These are phyloP conservation scores for Talaromyces sp. DNA, from an alignment of 2,329 filamentous ascomycete genomes.

Conservation along the genomic window DNA sequence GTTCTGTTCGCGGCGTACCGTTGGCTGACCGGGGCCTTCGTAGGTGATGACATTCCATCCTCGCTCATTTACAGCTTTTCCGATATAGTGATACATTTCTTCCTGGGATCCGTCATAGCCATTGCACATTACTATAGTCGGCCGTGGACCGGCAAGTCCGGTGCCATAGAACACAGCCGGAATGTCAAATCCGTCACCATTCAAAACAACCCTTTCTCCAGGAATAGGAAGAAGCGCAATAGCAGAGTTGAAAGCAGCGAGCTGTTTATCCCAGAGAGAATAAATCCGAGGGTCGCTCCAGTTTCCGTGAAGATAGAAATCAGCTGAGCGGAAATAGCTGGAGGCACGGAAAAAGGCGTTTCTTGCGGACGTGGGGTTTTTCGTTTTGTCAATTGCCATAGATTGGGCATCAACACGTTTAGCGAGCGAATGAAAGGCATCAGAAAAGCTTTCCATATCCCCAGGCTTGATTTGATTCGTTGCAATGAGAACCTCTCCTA, in stretches of 20 bases:
- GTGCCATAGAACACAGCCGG: constrained; percentile 33
- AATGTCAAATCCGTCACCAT: constrained; percentile 29
- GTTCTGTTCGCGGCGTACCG: constrained; percentile 35
- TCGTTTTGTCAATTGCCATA: constrained; percentile 22
- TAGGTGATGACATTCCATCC: constrained; percentile 44
- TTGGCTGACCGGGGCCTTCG: constrained; percentile 45
- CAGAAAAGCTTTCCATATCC: constrained; percentile 37
- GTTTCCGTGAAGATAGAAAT: constrained; percentile 33
- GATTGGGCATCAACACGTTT: not conserved
- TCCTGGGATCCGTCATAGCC: constrained; percentile 43
- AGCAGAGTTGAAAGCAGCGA: constrained; percentile 31
- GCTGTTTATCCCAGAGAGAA: constrained; percentile 33
- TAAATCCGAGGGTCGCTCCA: constrained; percentile 37
- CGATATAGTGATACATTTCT: constrained; percentile 38
- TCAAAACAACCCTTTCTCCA: constrained; percentile 27
- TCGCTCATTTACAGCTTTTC: constrained; percentile 30
- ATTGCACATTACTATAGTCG: constrained; percentile 37
- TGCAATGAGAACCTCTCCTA: constrained; percentile 37
- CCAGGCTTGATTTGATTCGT: constrained; percentile 30
- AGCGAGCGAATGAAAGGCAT: constrained; percentile 25
- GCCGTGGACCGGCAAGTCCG: constrained; percentile 17
- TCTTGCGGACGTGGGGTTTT: constrained; percentile 27
- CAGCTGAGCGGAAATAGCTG: constrained; percentile 34
- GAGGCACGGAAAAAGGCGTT: constrained; percentile 34
- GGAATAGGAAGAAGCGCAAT: constrained; percentile 16